Base-by-base conservation (phyloP, 495 filamentous ascomycete species). In the Podospora pseudopauciseta region DNA sequence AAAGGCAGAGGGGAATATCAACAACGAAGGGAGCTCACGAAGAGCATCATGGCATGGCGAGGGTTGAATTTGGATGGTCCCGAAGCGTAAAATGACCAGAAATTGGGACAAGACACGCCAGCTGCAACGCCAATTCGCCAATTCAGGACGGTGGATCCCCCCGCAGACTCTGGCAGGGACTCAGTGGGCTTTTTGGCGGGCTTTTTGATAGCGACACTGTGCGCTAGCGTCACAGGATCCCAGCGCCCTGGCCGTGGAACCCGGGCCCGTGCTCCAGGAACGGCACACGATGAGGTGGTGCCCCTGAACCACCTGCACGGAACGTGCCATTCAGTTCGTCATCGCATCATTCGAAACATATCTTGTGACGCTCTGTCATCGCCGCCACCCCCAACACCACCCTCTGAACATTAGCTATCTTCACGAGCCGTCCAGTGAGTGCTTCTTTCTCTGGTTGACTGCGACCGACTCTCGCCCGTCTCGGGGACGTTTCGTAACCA, bases 31-130 rank as follows among this genome's bases (percentile, higher is more conserved):
- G 26, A 34, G 55, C 66, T 66, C 63, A 60, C 58, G 53, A 57
- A 63, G 70, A 68, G 68, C 68, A 66, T 68, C 66, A 63, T 65
- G 62, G 62, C 54, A 53, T 28, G 64, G 16, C 23, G 23, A 49
- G 30, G 39, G 59, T 30, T 53, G 65, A 64, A 18, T 54, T 54
- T 53, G 30, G 34, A 60, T 49, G 60, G 57, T 19, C 53, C 30
- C 28, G 27, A 57, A 28, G 59, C 59, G 28, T 61, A 32, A 61
- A 61, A 61, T 61, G 59, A 61, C 59, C 61, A 63, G 61, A 63
- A 63, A 63, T 63, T 63, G 61, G 61, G 61, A 63, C 61, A 19
- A 32, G 61, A 11, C 61, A 5, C 28, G 19, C 18, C 15, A 63
- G 27, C 61, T 63, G 61, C 28, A 63, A 49, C 20, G 19, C 59